Conservation (phyloP, 108 stramenopile species). For the Epipyxis sp. region DNA sequence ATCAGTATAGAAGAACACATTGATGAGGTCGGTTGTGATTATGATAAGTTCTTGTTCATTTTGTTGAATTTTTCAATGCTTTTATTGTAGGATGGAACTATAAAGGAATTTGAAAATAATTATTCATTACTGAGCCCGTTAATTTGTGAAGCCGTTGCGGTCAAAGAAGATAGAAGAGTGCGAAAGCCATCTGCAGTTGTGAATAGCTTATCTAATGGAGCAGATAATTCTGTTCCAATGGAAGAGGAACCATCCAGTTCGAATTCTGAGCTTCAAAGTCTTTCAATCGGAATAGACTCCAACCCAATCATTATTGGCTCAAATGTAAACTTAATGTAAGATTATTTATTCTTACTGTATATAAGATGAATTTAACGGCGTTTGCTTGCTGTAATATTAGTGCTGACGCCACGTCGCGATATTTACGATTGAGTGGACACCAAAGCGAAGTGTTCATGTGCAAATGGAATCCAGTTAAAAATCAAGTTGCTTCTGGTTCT, state of each 20-base stretch:
- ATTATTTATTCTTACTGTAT: too few relatives aligned
- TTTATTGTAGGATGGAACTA: constrained; percentile 48
- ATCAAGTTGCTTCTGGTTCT: constrained; percentile 85
- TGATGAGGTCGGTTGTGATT: constrained; percentile 30
- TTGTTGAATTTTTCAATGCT: background rate
- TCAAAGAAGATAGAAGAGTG: constrained; percentile 12
- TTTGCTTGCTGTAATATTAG: too few relatives aligned
- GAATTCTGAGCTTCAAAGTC: too few relatives aligned
- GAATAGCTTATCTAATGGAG: too few relatives aligned
- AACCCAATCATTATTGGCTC: too few relatives aligned
- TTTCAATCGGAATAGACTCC: too few relatives aligned
- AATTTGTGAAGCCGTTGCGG: constrained; percentile 37
- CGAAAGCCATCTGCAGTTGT: too few relatives aligned
- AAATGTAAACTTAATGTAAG: too few relatives aligned
- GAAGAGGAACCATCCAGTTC: too few relatives aligned
- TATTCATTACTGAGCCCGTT: constrained; percentile 49
- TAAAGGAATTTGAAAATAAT: constrained; percentile 48
- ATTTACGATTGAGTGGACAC: constrained; percentile 15
- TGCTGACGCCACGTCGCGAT: too few relatives aligned
- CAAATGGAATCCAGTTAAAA: constrained; percentile 86
- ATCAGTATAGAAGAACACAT: constrained; percentile 57
- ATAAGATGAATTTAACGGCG: too few relatives aligned
- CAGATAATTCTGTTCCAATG: too few relatives aligned
- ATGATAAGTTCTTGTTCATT: background rate
- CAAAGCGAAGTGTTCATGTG: constrained; percentile 88